A percentile compares a stretch with the other conserved stretches of the same genome.
Conservation (phyloP, 306 rosid genomes). For the Myrica gale region DNA sequence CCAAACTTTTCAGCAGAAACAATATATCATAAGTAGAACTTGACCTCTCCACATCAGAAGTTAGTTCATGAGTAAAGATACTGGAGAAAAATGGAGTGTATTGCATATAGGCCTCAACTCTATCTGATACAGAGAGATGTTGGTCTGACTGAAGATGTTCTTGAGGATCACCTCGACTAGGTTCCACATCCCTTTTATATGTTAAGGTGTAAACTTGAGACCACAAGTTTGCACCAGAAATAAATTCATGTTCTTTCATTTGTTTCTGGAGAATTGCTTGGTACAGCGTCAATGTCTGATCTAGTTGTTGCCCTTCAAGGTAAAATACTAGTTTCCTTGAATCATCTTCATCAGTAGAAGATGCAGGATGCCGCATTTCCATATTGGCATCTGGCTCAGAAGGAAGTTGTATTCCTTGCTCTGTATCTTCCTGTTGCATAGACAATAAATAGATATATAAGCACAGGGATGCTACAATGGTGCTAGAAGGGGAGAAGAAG, state of each 20-base stretch:
- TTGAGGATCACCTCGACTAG: slow-evolving; percentile 31
- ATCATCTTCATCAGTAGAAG: slow-evolving; percentile 48
- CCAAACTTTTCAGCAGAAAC: slow-evolving; percentile 77
- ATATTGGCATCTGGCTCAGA: slow-evolving; percentile 42
- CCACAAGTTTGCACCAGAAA: slow-evolving; percentile 58
- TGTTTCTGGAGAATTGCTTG: slow-evolving; percentile 76
- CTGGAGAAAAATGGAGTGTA: slow-evolving; percentile 58
- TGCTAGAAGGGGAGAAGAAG: slow-evolving; percentile 8
- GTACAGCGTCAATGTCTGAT: slow-evolving; percentile 60
- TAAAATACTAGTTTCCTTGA: slow-evolving; percentile 57
- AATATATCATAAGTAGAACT: slow-evolving; percentile 67
- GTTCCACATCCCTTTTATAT: slow-evolving; percentile 50
- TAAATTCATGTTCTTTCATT: slow-evolving; percentile 60
- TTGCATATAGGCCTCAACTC: slow-evolving; percentile 43
- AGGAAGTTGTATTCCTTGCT: slow-evolving; percentile 43
- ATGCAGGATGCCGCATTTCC: slow-evolving; percentile 39
- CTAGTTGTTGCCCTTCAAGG: slow-evolving; percentile 71
- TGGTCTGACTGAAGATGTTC: slow-evolving; percentile 36
- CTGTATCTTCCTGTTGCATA: slow-evolving; percentile 43
- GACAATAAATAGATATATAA: slow-evolving; percentile 5
- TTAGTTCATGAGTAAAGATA: slow-evolving; percentile 61
- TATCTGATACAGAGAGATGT: slow-evolving; percentile 33
- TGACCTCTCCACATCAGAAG: slow-evolving; percentile 72
- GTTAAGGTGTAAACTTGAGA: slow-evolving; percentile 67
- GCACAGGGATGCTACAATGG: slow-evolving; percentile 3